A percentile compares a stretch with the other conserved stretches of the same genome.
Evolutionary conservation across 805 yeast species (phyloP).

Genomic region (Candida pseudoglaebosa): DNA sequence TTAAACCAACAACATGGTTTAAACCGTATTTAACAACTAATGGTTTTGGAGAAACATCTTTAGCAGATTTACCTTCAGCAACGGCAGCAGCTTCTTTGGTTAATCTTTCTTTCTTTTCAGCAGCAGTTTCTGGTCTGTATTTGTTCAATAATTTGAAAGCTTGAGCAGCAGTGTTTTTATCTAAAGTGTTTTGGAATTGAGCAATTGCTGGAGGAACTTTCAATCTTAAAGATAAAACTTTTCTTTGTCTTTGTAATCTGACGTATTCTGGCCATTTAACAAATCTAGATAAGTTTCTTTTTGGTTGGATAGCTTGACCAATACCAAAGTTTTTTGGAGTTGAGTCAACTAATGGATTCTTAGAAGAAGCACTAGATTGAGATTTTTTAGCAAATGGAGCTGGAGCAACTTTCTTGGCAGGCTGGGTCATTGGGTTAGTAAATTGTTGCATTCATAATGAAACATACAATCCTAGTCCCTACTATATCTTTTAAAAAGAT

Average conservation of each 20-base stretch:
- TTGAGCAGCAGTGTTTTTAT: constrained; percentile 98
- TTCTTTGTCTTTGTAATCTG: constrained; percentile 98
- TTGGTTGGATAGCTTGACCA: constrained; percentile 95
- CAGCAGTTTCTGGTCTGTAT: constrained; percentile 96
- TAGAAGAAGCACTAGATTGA: constrained; percentile 29
- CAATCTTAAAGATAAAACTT: constrained; percentile 89
- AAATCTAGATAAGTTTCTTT: constrained; percentile 92
- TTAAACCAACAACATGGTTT: constrained; percentile 95
- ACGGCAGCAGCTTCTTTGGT: constrained; percentile 98
- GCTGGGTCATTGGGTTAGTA: constrained; percentile 50
- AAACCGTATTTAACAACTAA: constrained; percentile 96
- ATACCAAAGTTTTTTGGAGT: constrained; percentile 93
- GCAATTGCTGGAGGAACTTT: constrained; percentile 99
- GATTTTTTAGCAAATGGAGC: constrained; percentile 90
- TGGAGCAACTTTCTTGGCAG: constrained; percentile 92
- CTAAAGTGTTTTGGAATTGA: constrained; percentile 93
- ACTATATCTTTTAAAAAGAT: constrained; percentile 31
- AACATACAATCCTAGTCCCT: constrained; percentile 30
- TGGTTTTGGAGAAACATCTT: constrained; percentile 96
- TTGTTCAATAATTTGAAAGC: constrained; percentile 96
- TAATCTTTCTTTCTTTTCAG: constrained; percentile 98
- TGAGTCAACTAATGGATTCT: constrained; percentile 86
- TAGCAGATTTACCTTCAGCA: constrained; percentile 96
- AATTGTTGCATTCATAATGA: constrained; percentile 20
- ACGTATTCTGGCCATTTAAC: constrained; percentile 99